Conservation (phyloP, 2,329 filamentous ascomycete species). For the Colletotrichum sp. region DNA sequence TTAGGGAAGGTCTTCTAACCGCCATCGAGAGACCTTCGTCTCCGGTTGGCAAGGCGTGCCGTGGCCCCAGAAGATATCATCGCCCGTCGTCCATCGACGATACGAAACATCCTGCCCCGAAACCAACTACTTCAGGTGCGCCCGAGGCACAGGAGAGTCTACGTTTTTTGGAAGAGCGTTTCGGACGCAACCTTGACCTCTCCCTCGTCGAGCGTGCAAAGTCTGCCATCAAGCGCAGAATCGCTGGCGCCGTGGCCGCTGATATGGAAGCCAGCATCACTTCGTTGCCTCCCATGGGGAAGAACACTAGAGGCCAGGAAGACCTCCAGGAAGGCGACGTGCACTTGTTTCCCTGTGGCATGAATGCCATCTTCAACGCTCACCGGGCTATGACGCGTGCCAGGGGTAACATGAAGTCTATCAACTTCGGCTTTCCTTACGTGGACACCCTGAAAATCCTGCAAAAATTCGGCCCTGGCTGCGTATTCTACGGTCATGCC, state of each 20-base stretch:
- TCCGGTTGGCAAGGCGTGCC: slow-evolving; percentile 48
- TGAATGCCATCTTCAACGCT: slow-evolving; percentile 93
- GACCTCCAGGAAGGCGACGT: slow-evolving; percentile 85
- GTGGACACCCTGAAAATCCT: slow-evolving; percentile 96
- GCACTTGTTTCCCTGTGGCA: slow-evolving; percentile 86
- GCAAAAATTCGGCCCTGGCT: slow-evolving; percentile 92
- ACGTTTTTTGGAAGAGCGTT: slow-evolving; percentile 90
- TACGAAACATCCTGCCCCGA: slow-evolving; percentile 26
- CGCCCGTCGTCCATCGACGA: slow-evolving; percentile 51
- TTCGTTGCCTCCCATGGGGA: slow-evolving; percentile 51
- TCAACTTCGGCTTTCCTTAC: slow-evolving; percentile 97
- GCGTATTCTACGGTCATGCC: slow-evolving; percentile 84
- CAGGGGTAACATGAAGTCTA: slow-evolving; percentile 72
- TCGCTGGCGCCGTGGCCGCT: slow-evolving; percentile 82
- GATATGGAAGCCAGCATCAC: slow-evolving; percentile 69
- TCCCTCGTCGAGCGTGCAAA: slow-evolving; percentile 83
- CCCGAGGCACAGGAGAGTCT: slow-evolving; percentile 68
- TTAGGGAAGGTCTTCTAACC: slow-evolving; percentile 69
- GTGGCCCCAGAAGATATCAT: slow-evolving; percentile 84
- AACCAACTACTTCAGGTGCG: slow-evolving; percentile 21
- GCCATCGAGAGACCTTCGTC: slow-evolving; percentile 30
- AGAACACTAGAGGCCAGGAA: slow-evolving; percentile 60
- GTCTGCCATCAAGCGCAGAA: slow-evolving; percentile 83
- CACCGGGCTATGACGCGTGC: slow-evolving; percentile 76
- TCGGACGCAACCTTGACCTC: slow-evolving; percentile 87